Percentiles rank a stretch among this genome's conserved stretches.
These are phyloP conservation scores for Aspergillus ochraceus DNA, from an alignment of 2,329 filamentous ascomycete species.

Conservation along the genomic window DNA sequence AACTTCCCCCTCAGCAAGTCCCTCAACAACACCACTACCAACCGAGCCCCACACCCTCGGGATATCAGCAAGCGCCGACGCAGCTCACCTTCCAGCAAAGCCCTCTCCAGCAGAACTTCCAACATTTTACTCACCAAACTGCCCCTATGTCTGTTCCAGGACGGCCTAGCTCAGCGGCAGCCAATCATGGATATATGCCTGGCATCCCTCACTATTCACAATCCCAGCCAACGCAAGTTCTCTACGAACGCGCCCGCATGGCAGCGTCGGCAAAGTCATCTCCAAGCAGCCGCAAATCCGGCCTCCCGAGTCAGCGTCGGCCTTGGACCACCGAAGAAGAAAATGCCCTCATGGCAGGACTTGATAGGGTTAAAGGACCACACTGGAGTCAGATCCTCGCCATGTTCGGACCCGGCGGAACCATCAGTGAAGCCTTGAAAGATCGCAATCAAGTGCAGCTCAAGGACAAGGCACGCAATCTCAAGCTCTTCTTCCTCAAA, in stretches of 20 bases:
- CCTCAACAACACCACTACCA: slow-evolving; percentile 31
- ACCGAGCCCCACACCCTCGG: slow-evolving; percentile 36
- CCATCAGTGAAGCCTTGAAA: slow-evolving; percentile 78
- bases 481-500: slow-evolving; percentile 90
- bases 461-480: slow-evolving; percentile 86
- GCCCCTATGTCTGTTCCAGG: slow-evolving; percentile 29
- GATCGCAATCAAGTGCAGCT: slow-evolving; percentile 89
- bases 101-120: slow-evolving; percentile 41
- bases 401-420: slow-evolving; percentile 77
- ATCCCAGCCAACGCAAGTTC: slow-evolving; percentile 54
- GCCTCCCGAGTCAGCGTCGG: slow-evolving; percentile 61
- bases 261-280: slow-evolving; percentile 58
- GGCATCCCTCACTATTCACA: slow-evolving; percentile 49
- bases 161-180: slow-evolving; percentile 34
- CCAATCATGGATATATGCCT: slow-evolving; percentile 47
- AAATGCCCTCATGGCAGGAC: slow-evolving; percentile 81
- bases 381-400: slow-evolving; percentile 92
- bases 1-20: slow-evolving; percentile 13
- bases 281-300: slow-evolving; percentile 52
- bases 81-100: slow-evolving; percentile 41
- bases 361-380: slow-evolving; percentile 84
- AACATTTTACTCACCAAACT: slow-evolving; percentile 40
- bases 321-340: slow-evolving; percentile 90
- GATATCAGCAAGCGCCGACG: slow-evolving; percentile 34
- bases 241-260: slow-evolving; percentile 59